Percentiles rank a stretch among this genome's conserved stretches.
phyloP scores from a whole-genome alignment of 1,139 yeast genomes.

The Ogataea hybrid region DNA sequence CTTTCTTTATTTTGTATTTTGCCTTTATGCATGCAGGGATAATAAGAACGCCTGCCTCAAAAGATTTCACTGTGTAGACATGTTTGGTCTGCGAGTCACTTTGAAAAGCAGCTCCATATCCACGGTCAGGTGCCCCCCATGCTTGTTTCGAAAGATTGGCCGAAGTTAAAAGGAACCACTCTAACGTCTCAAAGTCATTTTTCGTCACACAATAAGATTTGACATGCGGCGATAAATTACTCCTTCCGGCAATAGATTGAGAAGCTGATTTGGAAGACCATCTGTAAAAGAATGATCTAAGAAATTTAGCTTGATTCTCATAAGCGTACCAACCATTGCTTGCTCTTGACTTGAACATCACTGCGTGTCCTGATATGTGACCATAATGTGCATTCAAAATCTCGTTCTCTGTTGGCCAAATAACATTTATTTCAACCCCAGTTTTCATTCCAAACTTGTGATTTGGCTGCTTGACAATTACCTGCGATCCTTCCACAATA shows the following conservation, averaged over 20 bases:
- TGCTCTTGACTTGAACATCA: slow-evolving; percentile 45
- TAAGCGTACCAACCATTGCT: slow-evolving; percentile 26
- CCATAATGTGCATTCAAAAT: slow-evolving; percentile 39
- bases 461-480: slow-evolving; percentile 22
- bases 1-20: slow-evolving; percentile 7
- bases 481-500: slow-evolving; percentile 29
- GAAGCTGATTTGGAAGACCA: slow-evolving; percentile 22
- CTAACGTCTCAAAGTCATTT: too few species aligned
- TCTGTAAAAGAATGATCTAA: slow-evolving; percentile 22
- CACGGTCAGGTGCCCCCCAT: too few species aligned
- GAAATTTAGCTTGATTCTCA: slow-evolving; percentile 25
- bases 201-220: too few species aligned
- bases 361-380: slow-evolving; percentile 48
- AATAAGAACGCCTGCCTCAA: slow-evolving; percentile 59
- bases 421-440: slow-evolving; percentile 44
- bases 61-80: too few species aligned
- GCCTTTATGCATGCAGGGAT: slow-evolving; percentile 29
- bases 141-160: too few species aligned
- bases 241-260: too few species aligned
- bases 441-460: slow-evolving; percentile 31
- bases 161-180: too few species aligned
- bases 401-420: slow-evolving; percentile 56
- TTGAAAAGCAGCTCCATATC: too few species aligned
- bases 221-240: too few species aligned
- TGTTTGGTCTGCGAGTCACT: too few species aligned